Evolutionary conservation across 2,329 filamentous ascomycete species (phyloP).

Genomic region (Nemania bipapillata): DNA sequence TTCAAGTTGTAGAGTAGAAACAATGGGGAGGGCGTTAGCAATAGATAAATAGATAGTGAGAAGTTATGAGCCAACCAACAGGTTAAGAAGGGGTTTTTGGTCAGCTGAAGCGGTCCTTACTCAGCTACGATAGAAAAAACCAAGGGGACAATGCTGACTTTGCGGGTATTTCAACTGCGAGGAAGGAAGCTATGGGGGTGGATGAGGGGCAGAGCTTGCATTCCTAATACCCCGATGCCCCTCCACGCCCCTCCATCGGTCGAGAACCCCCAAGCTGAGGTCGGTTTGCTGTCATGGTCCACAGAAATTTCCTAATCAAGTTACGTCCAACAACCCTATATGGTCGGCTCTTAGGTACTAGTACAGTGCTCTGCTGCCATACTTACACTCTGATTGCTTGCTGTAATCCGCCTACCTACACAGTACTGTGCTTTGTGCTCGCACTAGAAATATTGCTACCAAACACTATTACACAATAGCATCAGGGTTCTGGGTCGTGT

Average conservation of each 20-base stretch:
- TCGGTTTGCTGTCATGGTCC: conserved; percentile 28
- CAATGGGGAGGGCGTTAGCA: conserved; percentile 17
- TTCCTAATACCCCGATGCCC: not conserved
- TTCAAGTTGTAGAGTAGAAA: not conserved
- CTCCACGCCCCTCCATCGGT: conserved; percentile 1
- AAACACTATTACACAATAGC: not conserved
- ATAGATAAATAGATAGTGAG: not conserved
- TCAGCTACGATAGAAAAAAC: conserved; percentile 28
- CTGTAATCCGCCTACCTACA: not conserved
- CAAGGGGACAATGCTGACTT: conserved; percentile 19
- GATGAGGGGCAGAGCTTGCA: conserved; percentile 31
- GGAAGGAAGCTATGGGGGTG: conserved; percentile 2
- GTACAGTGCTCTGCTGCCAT: not conserved
- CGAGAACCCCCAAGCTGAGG: not conserved
- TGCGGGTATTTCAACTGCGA: conserved; percentile 29
- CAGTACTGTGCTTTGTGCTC: not conserved
- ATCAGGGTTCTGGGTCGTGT: not conserved
- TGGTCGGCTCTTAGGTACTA: not conserved
- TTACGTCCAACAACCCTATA: not conserved
- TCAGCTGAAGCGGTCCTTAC: conserved; percentile 32
- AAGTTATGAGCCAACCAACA: not conserved
- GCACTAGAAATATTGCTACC: not conserved
- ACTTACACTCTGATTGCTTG: not conserved
- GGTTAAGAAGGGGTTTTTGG: not conserved
- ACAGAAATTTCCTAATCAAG: conserved; percentile 15